These are phyloP conservation scores for Aquilaria malaccensis DNA, from an alignment of 345 rosid species.

Conservation along the genomic window DNA sequence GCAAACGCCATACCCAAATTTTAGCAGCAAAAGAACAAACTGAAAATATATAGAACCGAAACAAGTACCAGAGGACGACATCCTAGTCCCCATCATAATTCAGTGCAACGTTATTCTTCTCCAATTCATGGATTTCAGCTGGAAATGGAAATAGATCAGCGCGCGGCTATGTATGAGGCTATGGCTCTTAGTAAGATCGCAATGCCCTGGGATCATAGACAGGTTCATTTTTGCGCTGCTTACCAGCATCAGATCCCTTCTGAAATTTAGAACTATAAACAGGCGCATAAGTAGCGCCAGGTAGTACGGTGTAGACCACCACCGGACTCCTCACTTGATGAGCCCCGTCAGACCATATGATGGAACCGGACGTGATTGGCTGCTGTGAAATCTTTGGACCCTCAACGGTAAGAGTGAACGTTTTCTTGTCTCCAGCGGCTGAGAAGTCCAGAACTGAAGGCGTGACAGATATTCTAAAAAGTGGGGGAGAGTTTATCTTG, in stretches of 20 bases:
- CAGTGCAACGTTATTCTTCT: too few species aligned
- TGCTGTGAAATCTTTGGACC: constrained; percentile 24
- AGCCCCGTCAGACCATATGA: constrained; percentile 26
- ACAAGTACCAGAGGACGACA: too few species aligned
- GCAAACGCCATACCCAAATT: too few species aligned
- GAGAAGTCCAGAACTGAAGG: constrained; percentile 27
- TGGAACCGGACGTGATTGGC: constrained; percentile 23
- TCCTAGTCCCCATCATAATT: too few species aligned
- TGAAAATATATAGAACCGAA: too few species aligned
- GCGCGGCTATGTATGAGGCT: too few species aligned
- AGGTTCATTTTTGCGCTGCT: background rate
- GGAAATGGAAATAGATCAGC: too few species aligned
- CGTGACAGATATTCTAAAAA: constrained; percentile 17
- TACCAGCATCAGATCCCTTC: background rate
- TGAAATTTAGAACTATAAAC: background rate
- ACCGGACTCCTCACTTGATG: constrained; percentile 31
- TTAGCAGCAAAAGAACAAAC: too few species aligned
- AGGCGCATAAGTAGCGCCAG: background rate
- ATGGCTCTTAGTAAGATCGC: too few species aligned
- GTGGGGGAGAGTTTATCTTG: constrained; percentile 7
- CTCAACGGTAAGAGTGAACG: constrained; percentile 19
- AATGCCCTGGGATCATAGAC: too few species aligned
- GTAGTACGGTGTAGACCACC: constrained; percentile 21
- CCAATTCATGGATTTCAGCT: too few species aligned
- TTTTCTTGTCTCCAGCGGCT: constrained; percentile 17